Conservation (phyloP, 2,329 filamentous ascomycete species). For the Colletotrichum sp. region DNA sequence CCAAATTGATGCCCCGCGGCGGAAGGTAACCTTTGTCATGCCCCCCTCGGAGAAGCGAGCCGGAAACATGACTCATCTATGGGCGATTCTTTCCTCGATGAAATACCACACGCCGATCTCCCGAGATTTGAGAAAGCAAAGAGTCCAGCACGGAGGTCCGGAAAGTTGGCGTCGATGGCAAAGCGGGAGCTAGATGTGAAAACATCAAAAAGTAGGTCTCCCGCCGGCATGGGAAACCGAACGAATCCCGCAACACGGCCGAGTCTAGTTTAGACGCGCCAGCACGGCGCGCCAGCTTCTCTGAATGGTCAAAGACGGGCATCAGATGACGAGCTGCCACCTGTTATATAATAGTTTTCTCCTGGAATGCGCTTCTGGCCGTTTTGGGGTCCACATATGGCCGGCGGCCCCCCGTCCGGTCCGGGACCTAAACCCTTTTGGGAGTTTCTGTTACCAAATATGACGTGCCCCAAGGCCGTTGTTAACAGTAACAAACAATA, state of each 20-base stretch:
- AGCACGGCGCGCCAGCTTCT: not conserved
- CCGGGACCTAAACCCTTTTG: conserved; percentile 20
- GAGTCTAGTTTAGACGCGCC: not conserved
- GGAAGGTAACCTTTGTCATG: not conserved
- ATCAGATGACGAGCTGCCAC: conserved; percentile 6
- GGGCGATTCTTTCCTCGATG: not conserved
- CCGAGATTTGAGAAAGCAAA: not conserved
- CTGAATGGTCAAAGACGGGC: not conserved
- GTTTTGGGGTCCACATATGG: not conserved
- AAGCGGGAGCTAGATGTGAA: not conserved
- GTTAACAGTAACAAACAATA: not conserved
- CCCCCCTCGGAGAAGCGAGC: not conserved
- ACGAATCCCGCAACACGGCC: not conserved
- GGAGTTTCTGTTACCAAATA: conserved; percentile 33
- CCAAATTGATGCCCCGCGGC: not conserved
- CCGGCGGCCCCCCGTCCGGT: conserved; percentile 8
- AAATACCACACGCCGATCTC: not conserved
- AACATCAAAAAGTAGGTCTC: not conserved
- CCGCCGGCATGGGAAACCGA: not conserved
- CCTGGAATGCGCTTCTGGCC: not conserved
- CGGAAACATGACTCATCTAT: not conserved
- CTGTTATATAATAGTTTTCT: conserved; percentile 19
- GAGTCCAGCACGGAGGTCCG: not conserved
- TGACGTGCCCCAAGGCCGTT: conserved; percentile 18
- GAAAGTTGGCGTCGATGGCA: not conserved